These are phyloP conservation scores for Pythium dissotocum DNA, from an alignment of 352 stramenopile genomes.

Conservation along the genomic window DNA sequence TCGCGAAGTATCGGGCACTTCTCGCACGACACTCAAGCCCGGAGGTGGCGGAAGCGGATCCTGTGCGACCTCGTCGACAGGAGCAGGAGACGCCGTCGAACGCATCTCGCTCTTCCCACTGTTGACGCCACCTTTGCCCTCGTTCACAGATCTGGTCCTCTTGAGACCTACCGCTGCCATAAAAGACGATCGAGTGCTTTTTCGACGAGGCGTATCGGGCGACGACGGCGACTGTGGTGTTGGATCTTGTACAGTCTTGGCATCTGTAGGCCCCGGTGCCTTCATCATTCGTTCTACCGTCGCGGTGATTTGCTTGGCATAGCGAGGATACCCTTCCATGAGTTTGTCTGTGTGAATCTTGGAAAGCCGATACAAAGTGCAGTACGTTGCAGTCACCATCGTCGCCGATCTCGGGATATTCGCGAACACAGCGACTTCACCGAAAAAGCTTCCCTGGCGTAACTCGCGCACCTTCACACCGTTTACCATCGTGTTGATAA, in stretches of 20 bases:
- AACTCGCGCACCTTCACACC: slow-evolving; percentile 70
- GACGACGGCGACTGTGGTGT: slow-evolving; percentile 7
- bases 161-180: slow-evolving; percentile 11
- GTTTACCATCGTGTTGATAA: slow-evolving; percentile 59
- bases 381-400: slow-evolving; percentile 66
- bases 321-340: slow-evolving; percentile 52
- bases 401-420: slow-evolving; percentile 58
- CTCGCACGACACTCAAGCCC: not conserved
- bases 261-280: not conserved
- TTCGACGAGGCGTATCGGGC: not conserved
- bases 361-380: slow-evolving; percentile 60
- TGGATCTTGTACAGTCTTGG: not conserved
- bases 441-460: slow-evolving; percentile 66
- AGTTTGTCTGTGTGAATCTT: slow-evolving; percentile 52
- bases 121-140: not conserved
- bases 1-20: not conserved
- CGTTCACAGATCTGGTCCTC: not conserved
- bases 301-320: slow-evolving; percentile 41
- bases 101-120: not conserved
- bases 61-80: not conserved
- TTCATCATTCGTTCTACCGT: slow-evolving; percentile 49
- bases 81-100: not conserved
- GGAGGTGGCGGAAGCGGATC: not conserved
- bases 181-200: slow-evolving; percentile 5
- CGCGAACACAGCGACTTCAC: slow-evolving; percentile 67